phyloP scores from a whole-genome alignment of 2,329 filamentous ascomycete species.

The Rachicladosporium sp. region DNA sequence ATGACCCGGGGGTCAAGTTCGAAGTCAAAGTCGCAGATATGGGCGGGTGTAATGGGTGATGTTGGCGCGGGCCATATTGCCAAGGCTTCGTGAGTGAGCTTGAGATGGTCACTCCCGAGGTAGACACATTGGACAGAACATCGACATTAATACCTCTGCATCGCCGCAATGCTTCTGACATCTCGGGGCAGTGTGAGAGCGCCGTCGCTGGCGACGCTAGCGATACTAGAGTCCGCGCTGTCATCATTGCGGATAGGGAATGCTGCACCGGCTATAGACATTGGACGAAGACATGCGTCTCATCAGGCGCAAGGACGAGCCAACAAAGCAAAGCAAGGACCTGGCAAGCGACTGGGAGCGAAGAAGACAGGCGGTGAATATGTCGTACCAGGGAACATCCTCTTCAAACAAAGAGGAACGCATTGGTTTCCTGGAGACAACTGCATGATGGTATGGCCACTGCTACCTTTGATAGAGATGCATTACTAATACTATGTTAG shows the following conservation, averaged over 20 bases:
- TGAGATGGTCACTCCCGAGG: too few relatives aligned
- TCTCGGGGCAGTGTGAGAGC: conserved; percentile 5
- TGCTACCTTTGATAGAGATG: not conserved
- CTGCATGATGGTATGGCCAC: conserved; percentile 53
- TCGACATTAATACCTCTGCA: too few relatives aligned
- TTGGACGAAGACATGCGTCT: conserved; percentile 40
- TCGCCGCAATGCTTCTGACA: too few relatives aligned
- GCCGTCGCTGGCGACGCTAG: conserved; percentile 18
- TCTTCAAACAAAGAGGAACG: conserved; percentile 92
- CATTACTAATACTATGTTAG: conserved; percentile 7
- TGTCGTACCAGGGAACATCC: conserved; percentile 91
- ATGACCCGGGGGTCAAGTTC: too few relatives aligned
- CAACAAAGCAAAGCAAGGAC: conserved; percentile 58
- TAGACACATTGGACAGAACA: too few relatives aligned
- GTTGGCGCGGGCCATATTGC: not conserved
- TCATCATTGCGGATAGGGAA: conserved; percentile 19
- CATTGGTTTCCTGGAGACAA: conserved; percentile 94
- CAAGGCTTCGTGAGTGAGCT: too few relatives aligned
- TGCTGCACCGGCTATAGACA: conserved; percentile 5
- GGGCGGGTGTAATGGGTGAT: conserved; percentile 1
- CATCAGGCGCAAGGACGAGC: conserved; percentile 54
- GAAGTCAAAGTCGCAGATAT: too few relatives aligned
- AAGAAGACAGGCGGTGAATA: conserved; percentile 90
- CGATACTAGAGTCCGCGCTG: conserved; percentile 19
- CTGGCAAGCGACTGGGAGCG: conserved; percentile 80